A percentile compares a stretch with the other conserved stretches of the same genome.
These are phyloP conservation scores for Xylaria sp. DNA, from an alignment of 2,329 filamentous ascomycete species.

Conservation along the genomic window DNA sequence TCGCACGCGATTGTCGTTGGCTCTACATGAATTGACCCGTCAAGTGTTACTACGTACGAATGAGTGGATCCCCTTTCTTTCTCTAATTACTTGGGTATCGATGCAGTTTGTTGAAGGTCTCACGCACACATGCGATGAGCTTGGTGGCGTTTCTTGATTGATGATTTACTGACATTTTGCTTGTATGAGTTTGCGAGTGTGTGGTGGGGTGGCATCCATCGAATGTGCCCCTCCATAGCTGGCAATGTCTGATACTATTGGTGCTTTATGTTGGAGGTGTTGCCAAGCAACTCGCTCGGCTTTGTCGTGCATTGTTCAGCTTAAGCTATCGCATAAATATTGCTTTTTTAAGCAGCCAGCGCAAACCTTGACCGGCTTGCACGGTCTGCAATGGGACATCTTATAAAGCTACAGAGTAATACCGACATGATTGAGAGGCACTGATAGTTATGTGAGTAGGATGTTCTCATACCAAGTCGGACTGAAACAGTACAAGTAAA, in stretches of 20 bases:
- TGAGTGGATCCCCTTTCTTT: neutral
- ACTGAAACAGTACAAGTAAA: slow-evolving; percentile 32
- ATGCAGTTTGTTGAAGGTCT: slow-evolving; percentile 21
- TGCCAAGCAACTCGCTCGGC: neutral
- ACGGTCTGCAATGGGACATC: neutral
- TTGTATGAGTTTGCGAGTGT: neutral
- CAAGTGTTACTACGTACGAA: neutral
- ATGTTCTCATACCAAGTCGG: neutral
- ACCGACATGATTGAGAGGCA: neutral
- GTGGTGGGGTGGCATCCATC: neutral
- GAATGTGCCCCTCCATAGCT: neutral
- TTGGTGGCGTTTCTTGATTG: neutral
- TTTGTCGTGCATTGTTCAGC: slow-evolving; percentile 11
- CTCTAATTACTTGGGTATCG: slow-evolving; percentile 16
- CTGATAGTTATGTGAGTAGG: too few relatives aligned
- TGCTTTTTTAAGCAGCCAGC: slow-evolving; percentile 10
- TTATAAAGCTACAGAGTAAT: too few relatives aligned
- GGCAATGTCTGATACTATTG: neutral
- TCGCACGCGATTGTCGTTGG: neutral
- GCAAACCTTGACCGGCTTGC: neutral
- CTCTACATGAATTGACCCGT: neutral
- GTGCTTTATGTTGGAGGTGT: neutral
- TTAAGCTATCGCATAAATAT: slow-evolving; percentile 4
- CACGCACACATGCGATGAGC: neutral
- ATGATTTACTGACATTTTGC: neutral